These are phyloP conservation scores for Penicillium samsonianum DNA, from an alignment of 495 filamentous ascomycete species.

Conservation along the genomic window DNA sequence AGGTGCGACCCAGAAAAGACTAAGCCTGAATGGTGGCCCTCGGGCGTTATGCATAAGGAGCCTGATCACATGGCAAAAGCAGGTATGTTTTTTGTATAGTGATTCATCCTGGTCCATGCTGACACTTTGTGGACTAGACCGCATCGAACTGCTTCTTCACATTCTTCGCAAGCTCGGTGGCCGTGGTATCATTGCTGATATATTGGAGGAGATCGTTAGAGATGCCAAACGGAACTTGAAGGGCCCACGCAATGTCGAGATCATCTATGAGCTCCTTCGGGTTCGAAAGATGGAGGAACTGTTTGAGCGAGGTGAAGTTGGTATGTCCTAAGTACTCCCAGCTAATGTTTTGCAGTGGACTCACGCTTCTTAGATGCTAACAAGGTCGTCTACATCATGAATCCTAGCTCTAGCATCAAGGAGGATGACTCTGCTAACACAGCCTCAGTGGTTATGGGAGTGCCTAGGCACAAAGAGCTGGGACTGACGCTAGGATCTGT, in stretches of 20 bases:
- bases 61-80: slow-evolving; percentile 80
- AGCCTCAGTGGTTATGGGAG: too few relatives aligned
- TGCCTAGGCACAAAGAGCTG: too few relatives aligned
- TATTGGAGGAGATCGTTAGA: slow-evolving; percentile 38
- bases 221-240: slow-evolving; percentile 24
- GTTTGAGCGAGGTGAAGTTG: slow-evolving; percentile 51
- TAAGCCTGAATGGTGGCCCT: slow-evolving; percentile 84
- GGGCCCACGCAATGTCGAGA: slow-evolving; percentile 33
- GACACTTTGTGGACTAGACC: slow-evolving; percentile 27
- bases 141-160: slow-evolving; percentile 43
- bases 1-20: too few relatives aligned
- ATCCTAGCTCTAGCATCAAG: not conserved
- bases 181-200: slow-evolving; percentile 38
- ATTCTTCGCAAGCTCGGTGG: slow-evolving; percentile 41
- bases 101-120: not conserved
- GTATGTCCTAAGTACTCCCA: slow-evolving; percentile 10
- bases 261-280: slow-evolving; percentile 53
- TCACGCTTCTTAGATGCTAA: not conserved
- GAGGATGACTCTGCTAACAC: not conserved
- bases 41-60: slow-evolving; percentile 65
- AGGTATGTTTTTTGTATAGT: slow-evolving; percentile 50
- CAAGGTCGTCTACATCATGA: not conserved
- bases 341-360: not conserved
- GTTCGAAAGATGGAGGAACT: slow-evolving; percentile 55
- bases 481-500: too few relatives aligned